Evolutionary conservation across 768 basidiomycete genomes (phyloP), one percentile per base, ranked within the genome.

Genomic region (Panaeolus cyanescens): DNA sequence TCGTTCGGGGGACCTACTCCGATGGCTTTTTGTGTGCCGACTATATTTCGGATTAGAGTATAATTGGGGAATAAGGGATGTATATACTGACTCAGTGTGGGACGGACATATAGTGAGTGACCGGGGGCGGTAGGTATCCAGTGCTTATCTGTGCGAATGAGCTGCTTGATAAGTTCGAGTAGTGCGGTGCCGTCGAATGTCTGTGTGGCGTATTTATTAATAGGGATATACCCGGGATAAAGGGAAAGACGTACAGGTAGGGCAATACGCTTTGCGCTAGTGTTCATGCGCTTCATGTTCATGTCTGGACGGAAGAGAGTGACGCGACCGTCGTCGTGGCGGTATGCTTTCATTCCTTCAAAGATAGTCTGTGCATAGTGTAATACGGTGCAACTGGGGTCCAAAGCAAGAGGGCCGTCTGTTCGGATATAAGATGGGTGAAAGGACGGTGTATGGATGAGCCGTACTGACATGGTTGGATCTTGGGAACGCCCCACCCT

Each of bases 251-350:
- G 59, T 62, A 91, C 91, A 9, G 92, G 92, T 53, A 93, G 72
- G 19, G 90, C 92, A 58, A 94, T 80, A 39, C 96, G 86, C 25
- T 75, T 66, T 13, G 96, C 95, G 68, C 90, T 93, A 50, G 65
- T 83, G 77, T 93, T 94, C 95, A 99, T 95, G 28, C 96, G 88
- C 70, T 88, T 88, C 95, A 98, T 96, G 78, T 98, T 97, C 92
- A 93, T 93, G 75, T 97, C 93, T 2, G 96, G 96, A 45, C 96
- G 81, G 83, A 98, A 98, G 65, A 98, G 76, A 17, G 90, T 85
- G 20, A 95, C 85, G 28, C 83, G 86, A 33, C 90, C 95, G 54
- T 84, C 76, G 34, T 84, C 74, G 65, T 89, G 86, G 54, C 88
- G 82, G 77, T 96, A 98, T 1, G 96, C 96, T 73, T 98, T 98